Percentiles rank a stretch among this genome's conserved stretches.
Conservation (phyloP, 176 grass and related monocot species). For the Ananas comosus region DNA sequence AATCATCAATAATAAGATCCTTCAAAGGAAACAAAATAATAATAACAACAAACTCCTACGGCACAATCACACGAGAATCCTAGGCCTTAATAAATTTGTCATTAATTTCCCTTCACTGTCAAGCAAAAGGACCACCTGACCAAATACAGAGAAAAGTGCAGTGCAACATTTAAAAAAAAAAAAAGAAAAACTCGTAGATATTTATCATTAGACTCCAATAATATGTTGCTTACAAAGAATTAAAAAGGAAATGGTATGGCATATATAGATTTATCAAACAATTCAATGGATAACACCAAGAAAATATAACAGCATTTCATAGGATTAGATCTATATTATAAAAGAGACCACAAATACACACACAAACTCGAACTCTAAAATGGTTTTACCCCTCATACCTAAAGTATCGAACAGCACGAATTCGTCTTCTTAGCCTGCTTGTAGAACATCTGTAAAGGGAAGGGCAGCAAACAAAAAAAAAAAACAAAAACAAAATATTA, state of each 20-base stretch:
- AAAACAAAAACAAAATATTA: slow-evolving; percentile 1
- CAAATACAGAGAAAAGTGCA: too few species aligned
- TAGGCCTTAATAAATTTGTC: too few species aligned
- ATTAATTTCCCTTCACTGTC: too few species aligned
- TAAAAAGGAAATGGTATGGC: background rate
- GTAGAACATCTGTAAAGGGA: slow-evolving; percentile 84
- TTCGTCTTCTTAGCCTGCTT: slow-evolving; percentile 99
- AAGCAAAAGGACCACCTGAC: too few species aligned
- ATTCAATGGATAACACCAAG: background rate
- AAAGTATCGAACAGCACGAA: slow-evolving; percentile 83
- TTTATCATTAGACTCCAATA: too few species aligned
- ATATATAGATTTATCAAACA: background rate
- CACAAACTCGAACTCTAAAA: background rate
- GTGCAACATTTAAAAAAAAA: too few species aligned
- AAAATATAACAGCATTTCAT: background rate
- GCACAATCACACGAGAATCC: too few species aligned
- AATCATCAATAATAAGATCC: too few species aligned
- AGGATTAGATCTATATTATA: background rate
- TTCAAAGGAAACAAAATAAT: too few species aligned
- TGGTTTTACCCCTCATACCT: background rate
- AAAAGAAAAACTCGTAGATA: too few species aligned
- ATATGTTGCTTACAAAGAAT: background rate
- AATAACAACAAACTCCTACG: too few species aligned
- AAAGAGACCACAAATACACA: background rate
- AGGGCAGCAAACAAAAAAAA: background rate